phyloP scores from a whole-genome alignment of 2,329 filamentous ascomycete species.

The Penicillium sp. region DNA sequence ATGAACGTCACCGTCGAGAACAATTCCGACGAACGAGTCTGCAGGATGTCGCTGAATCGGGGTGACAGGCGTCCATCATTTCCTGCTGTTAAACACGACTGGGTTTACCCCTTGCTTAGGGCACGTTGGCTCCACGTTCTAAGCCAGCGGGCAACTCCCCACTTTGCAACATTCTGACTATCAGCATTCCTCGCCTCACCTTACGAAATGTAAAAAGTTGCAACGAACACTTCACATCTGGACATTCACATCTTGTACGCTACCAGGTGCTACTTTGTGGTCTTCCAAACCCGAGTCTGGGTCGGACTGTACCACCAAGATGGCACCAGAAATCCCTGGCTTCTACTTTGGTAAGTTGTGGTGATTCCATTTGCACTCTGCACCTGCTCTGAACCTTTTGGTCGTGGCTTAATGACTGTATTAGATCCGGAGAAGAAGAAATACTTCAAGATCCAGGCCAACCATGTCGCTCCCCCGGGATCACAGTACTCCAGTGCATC shows the following conservation, averaged over 20 bases:
- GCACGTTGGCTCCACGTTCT: neutral
- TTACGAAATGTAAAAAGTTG: neutral
- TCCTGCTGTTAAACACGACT: neutral
- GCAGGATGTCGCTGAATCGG: neutral
- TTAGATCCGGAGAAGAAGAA: constrained; percentile 53
- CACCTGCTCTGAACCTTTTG: neutral
- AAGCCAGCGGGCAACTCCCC: neutral
- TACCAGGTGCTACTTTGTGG: neutral
- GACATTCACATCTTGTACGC: neutral
- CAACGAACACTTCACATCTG: neutral
- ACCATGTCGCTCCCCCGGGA: constrained; percentile 47
- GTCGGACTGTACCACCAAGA: constrained; percentile 4
- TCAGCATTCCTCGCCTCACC: neutral
- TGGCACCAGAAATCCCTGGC: constrained; percentile 33
- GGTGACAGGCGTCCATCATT: neutral
- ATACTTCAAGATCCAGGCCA: constrained; percentile 63
- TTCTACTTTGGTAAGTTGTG: constrained; percentile 33
- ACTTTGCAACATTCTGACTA: neutral
- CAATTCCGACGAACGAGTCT: neutral
- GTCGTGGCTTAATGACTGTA: neutral
- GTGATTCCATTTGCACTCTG: neutral
- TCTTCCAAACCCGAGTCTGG: neutral
- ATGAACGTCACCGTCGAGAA: constrained; percentile 51
- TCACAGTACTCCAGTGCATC: constrained; percentile 55
- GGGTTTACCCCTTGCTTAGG: neutral